These are phyloP conservation scores for Pseudocercospora eumusae DNA, from an alignment of 2,329 filamentous ascomycete genomes.

Conservation along the genomic window DNA sequence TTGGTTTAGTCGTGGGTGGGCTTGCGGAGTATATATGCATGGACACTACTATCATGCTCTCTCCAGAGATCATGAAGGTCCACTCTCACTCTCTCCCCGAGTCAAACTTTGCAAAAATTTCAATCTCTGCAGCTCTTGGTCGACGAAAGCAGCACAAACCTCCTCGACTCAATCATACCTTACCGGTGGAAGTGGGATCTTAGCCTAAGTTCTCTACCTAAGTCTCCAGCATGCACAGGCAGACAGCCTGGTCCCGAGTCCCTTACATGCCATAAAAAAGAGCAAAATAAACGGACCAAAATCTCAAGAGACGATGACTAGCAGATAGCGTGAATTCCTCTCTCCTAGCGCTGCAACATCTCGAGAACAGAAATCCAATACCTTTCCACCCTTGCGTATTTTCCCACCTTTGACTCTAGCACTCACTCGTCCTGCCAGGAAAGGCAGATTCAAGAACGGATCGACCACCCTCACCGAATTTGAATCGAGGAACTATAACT, in stretches of 20 bases:
- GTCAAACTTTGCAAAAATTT: conserved; percentile 34
- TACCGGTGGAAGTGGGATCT: no score
- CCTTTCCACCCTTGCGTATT: background rate
- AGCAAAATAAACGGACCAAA: background rate
- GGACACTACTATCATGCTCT: background rate
- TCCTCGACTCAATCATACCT: no score
- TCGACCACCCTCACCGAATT: background rate
- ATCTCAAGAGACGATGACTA: background rate
- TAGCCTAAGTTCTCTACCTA: no score
- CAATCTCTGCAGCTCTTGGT: conserved; percentile 41
- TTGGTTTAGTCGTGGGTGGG: background rate
- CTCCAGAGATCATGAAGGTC: conserved; percentile 32
- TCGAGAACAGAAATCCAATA: conserved; percentile 7
- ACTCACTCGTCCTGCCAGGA: background rate
- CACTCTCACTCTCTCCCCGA: conserved; percentile 33
- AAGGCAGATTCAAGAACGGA: background rate
- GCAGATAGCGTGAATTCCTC: background rate
- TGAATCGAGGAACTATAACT: conserved; percentile 4
- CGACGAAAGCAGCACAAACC: conserved; percentile 43
- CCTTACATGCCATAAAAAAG: no score
- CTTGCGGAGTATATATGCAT: background rate
- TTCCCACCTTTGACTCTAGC: background rate
- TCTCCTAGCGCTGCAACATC: no score
- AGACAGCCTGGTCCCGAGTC: no score
- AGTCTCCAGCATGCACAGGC: no score